Evolutionary conservation across 495 filamentous ascomycete genomes (phyloP), one percentile per base, ranked within the genome.

Genomic region (Platismatia glauca): DNA sequence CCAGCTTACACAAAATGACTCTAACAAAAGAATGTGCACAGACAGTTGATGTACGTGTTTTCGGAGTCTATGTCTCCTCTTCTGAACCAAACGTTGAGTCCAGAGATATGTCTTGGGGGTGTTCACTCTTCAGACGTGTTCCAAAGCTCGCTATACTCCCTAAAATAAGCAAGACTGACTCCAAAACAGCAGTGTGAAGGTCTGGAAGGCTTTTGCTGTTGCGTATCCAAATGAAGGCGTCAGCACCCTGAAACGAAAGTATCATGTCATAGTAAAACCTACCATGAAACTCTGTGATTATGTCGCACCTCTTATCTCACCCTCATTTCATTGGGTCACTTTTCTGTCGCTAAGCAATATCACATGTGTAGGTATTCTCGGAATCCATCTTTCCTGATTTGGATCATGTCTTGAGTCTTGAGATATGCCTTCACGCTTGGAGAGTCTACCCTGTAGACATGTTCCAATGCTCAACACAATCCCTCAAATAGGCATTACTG

Each of bases 151-250:
- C n/a, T n/a, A n/a, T n/a, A n/a, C n/a, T n/a, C n/a, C n/a, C n/a
- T n/a, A n/a, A n/a, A n/a, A n/a, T n/a, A n/a, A n/a, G n/a, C n/a
- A n/a, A n/a, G n/a, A n/a, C n/a, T n/a, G n/a, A n/a, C n/a, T n/a
- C n/a, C n/a, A n/a, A n/a, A n/a, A n/a, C n/a, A n/a, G n/a, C 57
- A 72, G 70, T 50, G 57, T 72, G 35, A 62, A 64, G 20, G 37
- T 67, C 20, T 73, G 71, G 71, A 69, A 66, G 41, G 55, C 56
- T 20, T 72, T 73, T 56, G 65, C 59, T 22, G 53, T 43, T 55
- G 61, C 64, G 33, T 71, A 66, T 39, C 67, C 57, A 12, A 31
- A 65, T 33, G 60, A 69, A 37, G 43, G 53, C 38, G 55, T 66
- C 27, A 22, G 33, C 11, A 16, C 27, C 15, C 46, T 68, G 24